These are phyloP conservation scores for Carex pumila DNA, from an alignment of 176 grass and related monocot species.

Conservation along the genomic window DNA sequence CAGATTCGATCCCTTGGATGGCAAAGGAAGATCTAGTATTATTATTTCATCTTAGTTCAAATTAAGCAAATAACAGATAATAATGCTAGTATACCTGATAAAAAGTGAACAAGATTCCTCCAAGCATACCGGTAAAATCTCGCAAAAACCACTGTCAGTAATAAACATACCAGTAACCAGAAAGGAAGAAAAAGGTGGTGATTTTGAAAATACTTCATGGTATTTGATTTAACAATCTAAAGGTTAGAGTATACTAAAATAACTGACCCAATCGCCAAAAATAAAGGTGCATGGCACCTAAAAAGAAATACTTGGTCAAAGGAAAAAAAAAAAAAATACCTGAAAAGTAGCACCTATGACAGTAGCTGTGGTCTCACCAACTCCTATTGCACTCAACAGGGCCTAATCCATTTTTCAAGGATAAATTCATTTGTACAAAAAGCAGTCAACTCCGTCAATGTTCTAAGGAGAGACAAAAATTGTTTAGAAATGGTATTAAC, in stretches of 20 bases:
- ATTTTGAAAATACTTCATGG: neutral
- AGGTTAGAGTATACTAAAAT: neutral
- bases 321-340: slow-evolving; percentile 28
- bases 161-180: slow-evolving; percentile 6
- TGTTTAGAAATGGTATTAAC: neutral
- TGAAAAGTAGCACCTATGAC: slow-evolving; percentile 98
- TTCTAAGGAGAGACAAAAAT: slow-evolving; percentile 2
- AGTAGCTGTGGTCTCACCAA: slow-evolving; percentile 79
- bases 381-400: slow-evolving; percentile 87
- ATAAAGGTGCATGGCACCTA: neutral
- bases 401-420: slow-evolving; percentile 40
- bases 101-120: slow-evolving; percentile 90
- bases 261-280: neutral
- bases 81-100: slow-evolving; percentile 67
- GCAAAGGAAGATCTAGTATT: slow-evolving; percentile 14
- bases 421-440: slow-evolving; percentile 24
- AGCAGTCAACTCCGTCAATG: neutral
- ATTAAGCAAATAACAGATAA: neutral
- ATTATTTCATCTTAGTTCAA: neutral
- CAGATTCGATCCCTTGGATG: slow-evolving; percentile 73
- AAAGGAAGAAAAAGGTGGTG: neutral
- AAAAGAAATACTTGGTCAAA: neutral
- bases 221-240: neutral
- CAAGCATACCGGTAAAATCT: slow-evolving; percentile 97
- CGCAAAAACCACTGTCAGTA: slow-evolving; percentile 85